Percentiles rank a stretch among this genome's conserved stretches.
These are phyloP conservation scores for Clathrus columnatus DNA, from an alignment of 768 basidiomycete species.

Conservation along the genomic window DNA sequence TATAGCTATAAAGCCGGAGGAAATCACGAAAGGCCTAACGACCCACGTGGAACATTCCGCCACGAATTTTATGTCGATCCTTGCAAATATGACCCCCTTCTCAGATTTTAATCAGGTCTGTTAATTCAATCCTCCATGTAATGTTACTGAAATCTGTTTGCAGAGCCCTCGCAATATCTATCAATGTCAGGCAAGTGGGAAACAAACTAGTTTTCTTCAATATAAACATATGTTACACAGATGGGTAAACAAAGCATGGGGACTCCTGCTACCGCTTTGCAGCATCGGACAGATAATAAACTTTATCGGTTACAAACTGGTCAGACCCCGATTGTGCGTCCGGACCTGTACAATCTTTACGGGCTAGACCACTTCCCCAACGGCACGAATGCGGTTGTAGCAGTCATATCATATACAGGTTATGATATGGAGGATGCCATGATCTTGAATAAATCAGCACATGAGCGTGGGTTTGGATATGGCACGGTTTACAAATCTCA, in stretches of 20 bases:
- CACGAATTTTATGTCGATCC: constrained; percentile 91
- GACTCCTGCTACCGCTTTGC: constrained; percentile 86
- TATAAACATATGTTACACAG: constrained; percentile 29
- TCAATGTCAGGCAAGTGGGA: constrained; percentile 67
- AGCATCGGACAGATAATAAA: constrained; percentile 96
- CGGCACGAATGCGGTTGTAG: constrained; percentile 95
- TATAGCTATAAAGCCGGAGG: constrained; percentile 83
- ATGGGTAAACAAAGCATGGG: constrained; percentile 99
- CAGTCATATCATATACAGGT: constrained; percentile 99
- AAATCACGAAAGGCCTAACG: constrained; percentile 66
- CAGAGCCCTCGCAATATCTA: constrained; percentile 88
- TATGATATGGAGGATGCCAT: constrained; percentile 99
- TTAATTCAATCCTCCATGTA: constrained; percentile 11
- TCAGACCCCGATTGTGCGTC: constrained; percentile 91
- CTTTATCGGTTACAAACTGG: constrained; percentile 93
- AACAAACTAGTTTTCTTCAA: neutral
- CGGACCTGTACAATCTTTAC: constrained; percentile 83
- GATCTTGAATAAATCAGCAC: constrained; percentile 98
- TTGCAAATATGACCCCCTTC: constrained; percentile 97
- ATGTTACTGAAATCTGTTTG: constrained; percentile 8
- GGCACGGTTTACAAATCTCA: constrained; percentile 95
- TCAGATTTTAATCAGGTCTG: constrained; percentile 97
- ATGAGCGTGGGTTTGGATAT: constrained; percentile 95
- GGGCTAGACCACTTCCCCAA: constrained; percentile 99
- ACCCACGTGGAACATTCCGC: constrained; percentile 92